Percentiles rank a stretch among this genome's conserved stretches.
Evolutionary conservation across 108 stramenopile genomes (phyloP).

Genomic region (Fragilaria radians): DNA sequence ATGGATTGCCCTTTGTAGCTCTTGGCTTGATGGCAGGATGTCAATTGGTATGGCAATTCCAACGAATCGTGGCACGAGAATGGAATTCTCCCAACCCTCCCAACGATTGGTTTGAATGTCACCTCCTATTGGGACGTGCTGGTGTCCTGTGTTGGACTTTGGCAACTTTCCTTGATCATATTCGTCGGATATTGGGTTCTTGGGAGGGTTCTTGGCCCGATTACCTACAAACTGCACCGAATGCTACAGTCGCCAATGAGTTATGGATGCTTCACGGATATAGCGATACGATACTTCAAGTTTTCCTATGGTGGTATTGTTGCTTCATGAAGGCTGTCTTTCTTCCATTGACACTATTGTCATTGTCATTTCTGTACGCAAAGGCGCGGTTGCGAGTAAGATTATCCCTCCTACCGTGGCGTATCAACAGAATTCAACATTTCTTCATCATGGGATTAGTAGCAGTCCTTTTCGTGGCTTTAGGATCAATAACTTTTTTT

Average conservation of each 20-base stretch:
- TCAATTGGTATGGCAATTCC: neutral
- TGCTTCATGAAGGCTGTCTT: neutral
- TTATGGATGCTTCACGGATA: neutral
- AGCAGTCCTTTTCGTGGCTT: neutral
- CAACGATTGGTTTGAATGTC: neutral
- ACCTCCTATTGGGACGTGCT: neutral
- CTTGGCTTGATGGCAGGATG: neutral
- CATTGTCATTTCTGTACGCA: neutral
- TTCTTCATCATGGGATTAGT: neutral
- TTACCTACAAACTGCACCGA: neutral
- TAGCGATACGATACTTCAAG: neutral
- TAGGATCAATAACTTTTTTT: neutral
- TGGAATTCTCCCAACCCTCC: neutral
- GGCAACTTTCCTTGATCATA: neutral
- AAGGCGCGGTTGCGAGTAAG: neutral
- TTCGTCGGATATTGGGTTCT: neutral
- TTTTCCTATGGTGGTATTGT: neutral
- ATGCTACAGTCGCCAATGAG: neutral
- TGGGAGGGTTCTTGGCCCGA: neutral
- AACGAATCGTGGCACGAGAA: neutral
- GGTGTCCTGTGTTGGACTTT: neutral
- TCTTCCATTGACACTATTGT: neutral
- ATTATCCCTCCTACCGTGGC: neutral
- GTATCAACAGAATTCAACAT: neutral
- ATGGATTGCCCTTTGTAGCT: neutral